Evolutionary conservation across 2,329 filamentous ascomycete species (phyloP).

Genomic region (Neoascochyta sp.): DNA sequence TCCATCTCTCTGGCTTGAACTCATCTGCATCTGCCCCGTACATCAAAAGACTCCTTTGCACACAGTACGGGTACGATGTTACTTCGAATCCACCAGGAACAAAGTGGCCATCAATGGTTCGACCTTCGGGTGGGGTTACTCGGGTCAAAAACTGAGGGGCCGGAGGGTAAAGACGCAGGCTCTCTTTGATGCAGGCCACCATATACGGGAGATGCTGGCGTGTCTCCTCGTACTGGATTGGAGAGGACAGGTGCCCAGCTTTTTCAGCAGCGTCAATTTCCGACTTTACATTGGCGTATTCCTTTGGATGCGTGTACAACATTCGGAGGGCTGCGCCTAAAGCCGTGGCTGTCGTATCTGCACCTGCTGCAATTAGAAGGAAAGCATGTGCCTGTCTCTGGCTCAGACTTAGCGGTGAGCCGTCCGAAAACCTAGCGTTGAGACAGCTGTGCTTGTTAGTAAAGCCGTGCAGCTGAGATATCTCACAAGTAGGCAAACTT

Average conservation of each 20-base stretch:
- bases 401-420: conserved; percentile 22
- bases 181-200: conserved; percentile 51
- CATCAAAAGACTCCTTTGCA: conserved; percentile 46
- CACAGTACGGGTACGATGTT: conserved; percentile 47
- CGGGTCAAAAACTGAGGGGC: conserved; percentile 52
- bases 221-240: conserved; percentile 30
- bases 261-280: conserved; percentile 24
- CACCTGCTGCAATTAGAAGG: conserved; percentile 39
- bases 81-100: conserved; percentile 46
- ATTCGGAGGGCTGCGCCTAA: conserved; percentile 33
- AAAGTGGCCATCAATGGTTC: conserved; percentile 40
- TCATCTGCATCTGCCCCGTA: conserved; percentile 42
- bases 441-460: conserved; percentile 23
- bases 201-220: conserved; percentile 45
- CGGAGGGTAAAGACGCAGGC: conserved; percentile 50
- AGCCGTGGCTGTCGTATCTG: conserved; percentile 36
- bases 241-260: conserved; percentile 16
- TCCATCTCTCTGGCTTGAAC: conserved; percentile 44
- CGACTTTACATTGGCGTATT: conserved; percentile 13
- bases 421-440: conserved; percentile 30
- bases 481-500: too few relatives aligned
- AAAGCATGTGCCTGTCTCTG: conserved; percentile 40
- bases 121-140: conserved; percentile 28
- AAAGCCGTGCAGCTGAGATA: too few relatives aligned
- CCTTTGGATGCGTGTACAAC: conserved; percentile 15